Evolutionary conservation across 2,329 filamentous ascomycete species (phyloP).

Genomic region (Cadophora malorum): DNA sequence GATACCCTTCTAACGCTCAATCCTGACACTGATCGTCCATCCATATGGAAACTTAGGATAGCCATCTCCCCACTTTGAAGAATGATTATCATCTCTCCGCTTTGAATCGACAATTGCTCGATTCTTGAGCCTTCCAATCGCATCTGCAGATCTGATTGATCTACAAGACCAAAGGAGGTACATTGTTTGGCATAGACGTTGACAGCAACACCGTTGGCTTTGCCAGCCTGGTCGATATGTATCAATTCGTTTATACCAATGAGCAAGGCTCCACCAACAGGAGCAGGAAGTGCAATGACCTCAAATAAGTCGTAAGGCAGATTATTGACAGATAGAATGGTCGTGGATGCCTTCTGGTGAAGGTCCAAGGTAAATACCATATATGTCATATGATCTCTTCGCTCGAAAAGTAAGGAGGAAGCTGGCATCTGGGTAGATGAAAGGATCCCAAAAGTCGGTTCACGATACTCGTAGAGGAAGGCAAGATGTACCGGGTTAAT

Average conservation of each 20-base stretch:
- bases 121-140: slow-evolving; percentile 82
- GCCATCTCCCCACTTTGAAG: slow-evolving; percentile 77
- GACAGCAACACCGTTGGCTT: slow-evolving; percentile 88
- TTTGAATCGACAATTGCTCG: slow-evolving; percentile 76
- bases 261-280: slow-evolving; percentile 87
- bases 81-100: slow-evolving; percentile 84
- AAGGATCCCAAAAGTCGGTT: slow-evolving; percentile 95
- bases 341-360: slow-evolving; percentile 90
- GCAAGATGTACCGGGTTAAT: slow-evolving; percentile 89
- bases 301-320: slow-evolving; percentile 87
- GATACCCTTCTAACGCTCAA: slow-evolving; percentile 74
- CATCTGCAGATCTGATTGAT: slow-evolving; percentile 82
- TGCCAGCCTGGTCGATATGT: slow-evolving; percentile 94
- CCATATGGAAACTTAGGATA: slow-evolving; percentile 81
- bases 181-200: slow-evolving; percentile 86
- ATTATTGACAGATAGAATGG: slow-evolving; percentile 83
- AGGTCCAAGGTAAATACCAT: slow-evolving; percentile 95
- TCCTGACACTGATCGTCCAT: slow-evolving; percentile 90
- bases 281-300: slow-evolving; percentile 81
- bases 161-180: slow-evolving; percentile 83
- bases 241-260: slow-evolving; percentile 90
- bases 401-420: slow-evolving; percentile 72
- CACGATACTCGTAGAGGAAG: slow-evolving; percentile 95
- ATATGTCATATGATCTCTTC: slow-evolving; percentile 86
- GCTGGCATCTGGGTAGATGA: slow-evolving; percentile 78